A percentile compares a stretch with the other conserved stretches of the same genome.
phyloP scores from a whole-genome alignment of 1,284 basidiomycete genomes.

The Flammula alnicola region DNA sequence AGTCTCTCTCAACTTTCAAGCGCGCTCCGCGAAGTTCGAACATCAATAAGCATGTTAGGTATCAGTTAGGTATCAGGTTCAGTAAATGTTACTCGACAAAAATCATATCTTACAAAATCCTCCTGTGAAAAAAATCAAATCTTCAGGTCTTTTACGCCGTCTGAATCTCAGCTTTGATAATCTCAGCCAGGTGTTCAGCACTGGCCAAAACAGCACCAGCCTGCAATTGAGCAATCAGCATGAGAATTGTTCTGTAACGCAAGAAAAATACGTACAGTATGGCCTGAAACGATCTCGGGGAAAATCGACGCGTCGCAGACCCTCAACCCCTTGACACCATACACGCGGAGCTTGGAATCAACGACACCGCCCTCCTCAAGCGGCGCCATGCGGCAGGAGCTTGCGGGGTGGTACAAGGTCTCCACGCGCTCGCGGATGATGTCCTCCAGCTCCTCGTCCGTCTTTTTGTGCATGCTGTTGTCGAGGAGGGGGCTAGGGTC shows the following conservation, averaged over 20 bases:
- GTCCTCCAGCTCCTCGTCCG: slow-evolving; percentile 48
- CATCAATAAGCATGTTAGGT: too few relatives aligned
- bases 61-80: too few relatives aligned
- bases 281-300: slow-evolving; percentile 61
- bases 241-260: slow-evolving; percentile 1
- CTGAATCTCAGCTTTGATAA: slow-evolving; percentile 48
- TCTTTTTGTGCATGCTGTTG: slow-evolving; percentile 41
- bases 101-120: too few relatives aligned
- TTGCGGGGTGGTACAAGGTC: slow-evolving; percentile 33
- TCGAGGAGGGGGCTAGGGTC: slow-evolving; percentile 46
- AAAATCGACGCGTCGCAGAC: slow-evolving; percentile 68
- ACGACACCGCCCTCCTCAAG: slow-evolving; percentile 37
- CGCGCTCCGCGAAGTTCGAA: too few relatives aligned
- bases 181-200: slow-evolving; percentile 67
- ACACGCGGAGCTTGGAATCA: slow-evolving; percentile 38
- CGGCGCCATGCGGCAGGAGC: slow-evolving; percentile 34
- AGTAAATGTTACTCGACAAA: too few relatives aligned
- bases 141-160: neutral
- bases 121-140: too few relatives aligned
- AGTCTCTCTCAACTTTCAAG: too few relatives aligned
- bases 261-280: slow-evolving; percentile 50
- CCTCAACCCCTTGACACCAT: slow-evolving; percentile 46
- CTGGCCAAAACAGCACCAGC: slow-evolving; percentile 60
- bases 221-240: slow-evolving; percentile 36
- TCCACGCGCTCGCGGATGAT: slow-evolving; percentile 28